These are phyloP conservation scores for Nothomitra cinnamomea DNA, from an alignment of 2,329 filamentous ascomycete genomes.

Conservation along the genomic window DNA sequence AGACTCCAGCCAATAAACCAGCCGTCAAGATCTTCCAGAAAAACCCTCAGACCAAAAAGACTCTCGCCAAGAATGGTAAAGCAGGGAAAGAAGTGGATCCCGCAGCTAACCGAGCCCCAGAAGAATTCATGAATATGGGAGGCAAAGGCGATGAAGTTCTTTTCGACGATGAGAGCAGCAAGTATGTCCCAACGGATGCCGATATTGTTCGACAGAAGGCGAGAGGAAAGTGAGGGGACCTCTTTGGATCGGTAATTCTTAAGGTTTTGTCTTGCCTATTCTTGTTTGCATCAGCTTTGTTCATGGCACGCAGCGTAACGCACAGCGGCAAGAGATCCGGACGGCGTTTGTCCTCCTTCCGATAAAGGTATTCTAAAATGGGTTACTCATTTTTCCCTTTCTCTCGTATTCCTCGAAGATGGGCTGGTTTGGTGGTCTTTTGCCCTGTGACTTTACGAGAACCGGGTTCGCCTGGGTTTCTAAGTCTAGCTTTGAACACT, in stretches of 20 bases:
- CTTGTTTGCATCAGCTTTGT: slow-evolving; percentile 1
- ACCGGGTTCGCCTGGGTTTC: too few species aligned
- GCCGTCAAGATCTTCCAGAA: slow-evolving; percentile 61
- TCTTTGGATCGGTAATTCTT: neutral
- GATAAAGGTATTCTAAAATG: too few species aligned
- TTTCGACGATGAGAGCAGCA: slow-evolving; percentile 41
- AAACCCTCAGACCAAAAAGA: slow-evolving; percentile 34
- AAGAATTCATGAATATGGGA: slow-evolving; percentile 71
- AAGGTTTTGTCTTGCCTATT: neutral
- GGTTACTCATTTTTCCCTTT: too few species aligned
- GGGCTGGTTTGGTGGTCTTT: too few species aligned
- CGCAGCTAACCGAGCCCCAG: slow-evolving; percentile 45
- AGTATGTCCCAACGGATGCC: slow-evolving; percentile 15
- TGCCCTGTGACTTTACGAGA: too few species aligned
- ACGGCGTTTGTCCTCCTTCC: neutral
- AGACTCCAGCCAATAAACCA: slow-evolving; percentile 25
- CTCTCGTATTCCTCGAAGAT: too few species aligned
- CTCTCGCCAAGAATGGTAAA: slow-evolving; percentile 15
- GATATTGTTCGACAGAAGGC: neutral
- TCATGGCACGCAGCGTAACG: neutral
- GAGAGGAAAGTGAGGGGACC: neutral
- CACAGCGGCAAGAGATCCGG: neutral
- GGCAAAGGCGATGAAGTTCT: slow-evolving; percentile 71
- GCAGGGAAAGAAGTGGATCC: slow-evolving; percentile 45
- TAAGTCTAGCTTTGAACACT: too few species aligned